Conservation (phyloP, 108 stramenopile genomes). For the Bacterosira constricta region DNA sequence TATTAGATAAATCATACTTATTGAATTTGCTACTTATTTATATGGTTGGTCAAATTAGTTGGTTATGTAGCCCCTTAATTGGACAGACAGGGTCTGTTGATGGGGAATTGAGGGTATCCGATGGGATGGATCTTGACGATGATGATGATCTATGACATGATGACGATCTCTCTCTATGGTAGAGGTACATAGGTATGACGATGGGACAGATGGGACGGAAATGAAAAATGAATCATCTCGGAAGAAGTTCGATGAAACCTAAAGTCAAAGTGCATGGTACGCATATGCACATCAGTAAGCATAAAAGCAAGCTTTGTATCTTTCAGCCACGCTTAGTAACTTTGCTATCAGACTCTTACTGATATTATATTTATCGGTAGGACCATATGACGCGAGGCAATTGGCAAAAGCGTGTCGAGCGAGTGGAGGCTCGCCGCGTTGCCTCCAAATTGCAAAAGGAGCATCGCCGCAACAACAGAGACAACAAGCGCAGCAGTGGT, state of each 20-base stretch:
- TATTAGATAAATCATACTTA: too few relatives aligned
- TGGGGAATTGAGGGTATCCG: too few relatives aligned
- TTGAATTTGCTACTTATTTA: too few relatives aligned
- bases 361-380: neutral
- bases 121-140: too few relatives aligned
- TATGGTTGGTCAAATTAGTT: too few relatives aligned
- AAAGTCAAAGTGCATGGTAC: neutral
- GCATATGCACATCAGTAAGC: neutral
- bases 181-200: neutral
- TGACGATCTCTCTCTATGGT: neutral
- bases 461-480: slow-evolving; percentile 23
- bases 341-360: too few relatives aligned
- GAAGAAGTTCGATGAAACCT: neutral
- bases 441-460: slow-evolving; percentile 29
- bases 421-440: slow-evolving; percentile 41
- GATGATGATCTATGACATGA: neutral
- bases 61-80: too few relatives aligned
- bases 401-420: slow-evolving; percentile 61
- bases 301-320: too few relatives aligned
- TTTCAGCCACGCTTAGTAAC: too few relatives aligned
- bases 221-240: neutral
- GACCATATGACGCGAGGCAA: slow-evolving; percentile 53
- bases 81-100: too few relatives aligned
- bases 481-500: neutral
- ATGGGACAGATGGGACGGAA: neutral